Evolutionary conservation across 164 flowering plant genomes (phyloP).

Genomic region (Umbilicus rupestris): DNA sequence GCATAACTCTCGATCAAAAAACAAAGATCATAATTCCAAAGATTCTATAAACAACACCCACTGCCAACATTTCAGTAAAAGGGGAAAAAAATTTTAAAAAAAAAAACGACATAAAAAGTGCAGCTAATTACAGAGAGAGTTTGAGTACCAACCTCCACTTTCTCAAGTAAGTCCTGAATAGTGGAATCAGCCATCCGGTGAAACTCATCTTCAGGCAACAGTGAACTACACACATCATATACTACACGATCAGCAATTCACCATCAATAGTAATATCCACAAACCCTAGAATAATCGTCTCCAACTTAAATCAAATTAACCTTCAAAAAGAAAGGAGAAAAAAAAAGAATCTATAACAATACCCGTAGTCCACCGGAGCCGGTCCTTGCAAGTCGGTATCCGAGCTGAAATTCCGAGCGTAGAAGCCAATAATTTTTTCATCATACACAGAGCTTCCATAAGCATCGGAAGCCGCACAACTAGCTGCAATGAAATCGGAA

Average conservation of each 20-base stretch:
- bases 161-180: conserved; percentile 65
- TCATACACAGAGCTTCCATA: neutral
- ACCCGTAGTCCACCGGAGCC: conserved; percentile 34
- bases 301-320: neutral
- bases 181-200: conserved; percentile 71
- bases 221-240: conserved; percentile 33
- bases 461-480: neutral
- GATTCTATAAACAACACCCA: neutral
- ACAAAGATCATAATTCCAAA: too few relatives aligned
- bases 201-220: conserved; percentile 72
- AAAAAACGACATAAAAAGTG: neutral
- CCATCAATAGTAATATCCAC: neutral
- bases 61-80: neutral
- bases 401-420: neutral
- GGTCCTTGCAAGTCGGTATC: conserved; percentile 22
- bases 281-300: neutral
- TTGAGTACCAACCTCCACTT: conserved; percentile 53
- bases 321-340: neutral
- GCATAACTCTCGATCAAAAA: too few relatives aligned
- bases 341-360: neutral
- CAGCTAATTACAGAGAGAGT: neutral
- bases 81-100: neutral
- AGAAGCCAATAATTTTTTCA: neutral
- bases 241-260: too few relatives aligned
- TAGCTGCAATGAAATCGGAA: neutral